Evolutionary conservation across 2,329 filamentous ascomycete genomes (phyloP).

Genomic region (Trichoderma harzianum): DNA sequence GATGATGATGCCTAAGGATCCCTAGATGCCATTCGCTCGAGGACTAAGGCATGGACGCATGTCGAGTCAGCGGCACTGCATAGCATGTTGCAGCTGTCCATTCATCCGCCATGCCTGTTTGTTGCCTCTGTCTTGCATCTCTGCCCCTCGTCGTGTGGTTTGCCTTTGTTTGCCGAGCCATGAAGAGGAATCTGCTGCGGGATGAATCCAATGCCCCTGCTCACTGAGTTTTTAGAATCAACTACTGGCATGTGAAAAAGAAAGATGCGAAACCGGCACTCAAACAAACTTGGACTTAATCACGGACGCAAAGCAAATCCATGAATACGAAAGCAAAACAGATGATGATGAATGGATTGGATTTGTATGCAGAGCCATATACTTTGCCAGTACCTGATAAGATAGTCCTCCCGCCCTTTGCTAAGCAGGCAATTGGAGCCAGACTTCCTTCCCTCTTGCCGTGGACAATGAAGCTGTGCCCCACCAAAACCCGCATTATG

Average conservation of each 20-base stretch:
- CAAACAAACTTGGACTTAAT: background rate
- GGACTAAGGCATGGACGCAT: background rate
- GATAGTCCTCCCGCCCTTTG: background rate
- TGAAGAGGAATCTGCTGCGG: background rate
- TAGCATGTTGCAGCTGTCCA: background rate
- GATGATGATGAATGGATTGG: background rate
- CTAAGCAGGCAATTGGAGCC: background rate
- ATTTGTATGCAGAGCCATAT: background rate
- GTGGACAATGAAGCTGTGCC: background rate
- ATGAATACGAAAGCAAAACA: background rate
- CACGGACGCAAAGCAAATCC: background rate
- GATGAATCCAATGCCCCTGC: background rate
- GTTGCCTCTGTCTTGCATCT: background rate
- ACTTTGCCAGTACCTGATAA: background rate
- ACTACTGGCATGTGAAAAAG: background rate
- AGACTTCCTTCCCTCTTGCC: background rate
- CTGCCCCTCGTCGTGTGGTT: background rate
- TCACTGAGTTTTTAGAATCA: background rate
- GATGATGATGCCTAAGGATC: conserved; percentile 8
- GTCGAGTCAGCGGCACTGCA: conserved; percentile 5
- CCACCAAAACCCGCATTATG: conserved; percentile 11
- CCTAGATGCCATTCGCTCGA: background rate
- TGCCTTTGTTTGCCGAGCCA: background rate
- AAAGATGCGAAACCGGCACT: background rate
- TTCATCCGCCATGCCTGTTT: background rate